These are phyloP conservation scores for Blumeria graminis DNA, from an alignment of 2,329 filamentous ascomycete genomes.

Conservation along the genomic window DNA sequence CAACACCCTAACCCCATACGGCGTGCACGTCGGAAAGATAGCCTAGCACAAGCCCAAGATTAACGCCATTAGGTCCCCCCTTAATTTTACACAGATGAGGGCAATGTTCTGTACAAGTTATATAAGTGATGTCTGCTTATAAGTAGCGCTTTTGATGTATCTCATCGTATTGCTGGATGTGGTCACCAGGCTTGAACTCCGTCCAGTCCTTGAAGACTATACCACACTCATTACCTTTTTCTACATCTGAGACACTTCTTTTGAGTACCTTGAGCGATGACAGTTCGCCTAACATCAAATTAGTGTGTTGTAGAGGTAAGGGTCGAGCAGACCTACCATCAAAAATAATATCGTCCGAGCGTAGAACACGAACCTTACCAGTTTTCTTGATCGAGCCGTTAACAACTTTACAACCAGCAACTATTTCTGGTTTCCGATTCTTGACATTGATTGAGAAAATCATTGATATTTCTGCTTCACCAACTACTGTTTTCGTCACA, in stretches of 20 bases:
- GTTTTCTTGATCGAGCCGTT: conserved; percentile 50
- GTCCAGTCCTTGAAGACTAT: conserved; percentile 64
- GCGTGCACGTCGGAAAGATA: too few species aligned
- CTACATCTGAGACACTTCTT: conserved; percentile 73
- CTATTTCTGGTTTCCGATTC: conserved; percentile 41
- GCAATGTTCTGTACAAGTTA: too few species aligned
- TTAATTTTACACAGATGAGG: too few species aligned
- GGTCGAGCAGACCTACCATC: conserved; percentile 40
- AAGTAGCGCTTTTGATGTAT: conserved; percentile 34
- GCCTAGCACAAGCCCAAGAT: too few species aligned
- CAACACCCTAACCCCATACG: too few species aligned
- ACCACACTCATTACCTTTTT: conserved; percentile 83
- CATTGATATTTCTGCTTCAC: conserved; percentile 68
- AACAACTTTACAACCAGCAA: conserved; percentile 71
- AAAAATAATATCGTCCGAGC: conserved; percentile 46
- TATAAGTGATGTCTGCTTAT: conserved; percentile 4
- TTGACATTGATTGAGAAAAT: conserved; percentile 67
- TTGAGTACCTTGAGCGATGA: conserved; percentile 74
- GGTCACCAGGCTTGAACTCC: conserved; percentile 57
- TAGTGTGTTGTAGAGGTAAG: conserved; percentile 4
- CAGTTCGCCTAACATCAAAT: conserved; percentile 35
- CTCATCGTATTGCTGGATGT: conserved; percentile 72
- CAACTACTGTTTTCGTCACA: conserved; percentile 46
- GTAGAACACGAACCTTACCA: conserved; percentile 44
- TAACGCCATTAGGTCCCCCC: too few species aligned